phyloP scores from a whole-genome alignment of 768 basidiomycete genomes.

The Arthromyces matolae region DNA sequence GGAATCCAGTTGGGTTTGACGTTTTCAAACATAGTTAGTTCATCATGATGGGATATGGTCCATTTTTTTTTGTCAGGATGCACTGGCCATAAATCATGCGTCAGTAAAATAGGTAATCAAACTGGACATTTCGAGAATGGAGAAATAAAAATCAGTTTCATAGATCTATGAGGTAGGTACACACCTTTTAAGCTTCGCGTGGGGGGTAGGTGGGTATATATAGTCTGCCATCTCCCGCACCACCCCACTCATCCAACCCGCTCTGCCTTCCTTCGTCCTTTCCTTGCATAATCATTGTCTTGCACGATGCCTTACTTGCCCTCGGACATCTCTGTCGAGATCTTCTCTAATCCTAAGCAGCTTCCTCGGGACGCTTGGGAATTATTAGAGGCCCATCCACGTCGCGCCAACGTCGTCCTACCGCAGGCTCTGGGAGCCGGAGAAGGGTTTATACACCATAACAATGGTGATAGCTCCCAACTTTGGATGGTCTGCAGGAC shows the following conservation, averaged over 20 bases:
- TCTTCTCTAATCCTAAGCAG: slow-evolving; percentile 28
- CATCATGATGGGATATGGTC: too few relatives aligned
- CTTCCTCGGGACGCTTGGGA: slow-evolving; percentile 36
- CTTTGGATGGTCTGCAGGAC: slow-evolving; percentile 34
- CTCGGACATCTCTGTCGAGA: slow-evolving; percentile 4
- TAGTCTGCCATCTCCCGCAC: background rate
- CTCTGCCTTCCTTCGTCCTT: background rate
- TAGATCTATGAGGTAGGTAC: slow-evolving; percentile 2
- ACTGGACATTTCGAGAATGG: background rate
- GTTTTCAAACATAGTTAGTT: too few relatives aligned
- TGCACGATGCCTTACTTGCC: slow-evolving; percentile 11
- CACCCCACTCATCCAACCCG: background rate
- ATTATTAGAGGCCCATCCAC: slow-evolving; percentile 32
- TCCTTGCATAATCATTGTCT: too few relatives aligned
- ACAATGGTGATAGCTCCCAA: slow-evolving; percentile 13
- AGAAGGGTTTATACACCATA: slow-evolving; percentile 14
- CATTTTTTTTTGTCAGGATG: too few relatives aligned
- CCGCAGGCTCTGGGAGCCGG: slow-evolving; percentile 33
- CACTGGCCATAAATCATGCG: too few relatives aligned
- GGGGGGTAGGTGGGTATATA: slow-evolving; percentile 3
- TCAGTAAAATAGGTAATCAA: background rate
- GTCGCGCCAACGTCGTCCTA: slow-evolving; percentile 40
- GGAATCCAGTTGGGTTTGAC: too few relatives aligned
- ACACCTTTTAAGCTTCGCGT: background rate
- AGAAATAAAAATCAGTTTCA: background rate